A percentile compares a stretch with the other conserved stretches of the same genome.
These are phyloP conservation scores for Amanita pseudoporphyria DNA, from an alignment of 768 basidiomycete genomes.

Conservation along the genomic window DNA sequence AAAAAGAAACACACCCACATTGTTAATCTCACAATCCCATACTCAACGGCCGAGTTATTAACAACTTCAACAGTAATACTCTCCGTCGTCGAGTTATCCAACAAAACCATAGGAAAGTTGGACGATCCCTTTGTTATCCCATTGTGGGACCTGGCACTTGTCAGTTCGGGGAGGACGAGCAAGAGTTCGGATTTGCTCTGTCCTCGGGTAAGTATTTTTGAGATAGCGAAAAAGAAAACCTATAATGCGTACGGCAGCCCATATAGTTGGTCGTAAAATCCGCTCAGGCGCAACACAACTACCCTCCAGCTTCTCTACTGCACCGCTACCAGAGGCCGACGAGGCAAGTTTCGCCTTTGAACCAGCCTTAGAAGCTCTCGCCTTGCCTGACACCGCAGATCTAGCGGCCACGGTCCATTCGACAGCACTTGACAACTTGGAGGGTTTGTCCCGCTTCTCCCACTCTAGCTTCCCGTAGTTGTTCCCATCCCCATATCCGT, in stretches of 20 bases:
- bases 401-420: not conserved
- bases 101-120: slow-evolving; percentile 5
- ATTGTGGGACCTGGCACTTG: not conserved
- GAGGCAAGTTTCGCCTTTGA: not conserved
- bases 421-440: not conserved
- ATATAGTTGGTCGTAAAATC: not conserved
- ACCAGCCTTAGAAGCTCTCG: no score
- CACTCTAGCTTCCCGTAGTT: not conserved
- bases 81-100: slow-evolving; percentile 1
- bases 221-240: not conserved
- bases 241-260: not conserved
- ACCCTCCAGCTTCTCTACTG: no score
- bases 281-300: not conserved
- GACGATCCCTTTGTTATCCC: slow-evolving; percentile 6
- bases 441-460: not conserved
- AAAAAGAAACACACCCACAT: not conserved
- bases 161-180: slow-evolving; percentile 7
- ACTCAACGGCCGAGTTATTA: not conserved
- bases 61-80: not conserved
- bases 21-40: not conserved
- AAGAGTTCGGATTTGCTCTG: slow-evolving; percentile 7
- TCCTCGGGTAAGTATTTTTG: not conserved
- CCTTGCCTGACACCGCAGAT: no score
- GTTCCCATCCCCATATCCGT: not conserved
- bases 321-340: not conserved